Evolutionary conservation across 2,329 filamentous ascomycete species (phyloP).

Genomic region (Furcasterigmium furcatum): DNA sequence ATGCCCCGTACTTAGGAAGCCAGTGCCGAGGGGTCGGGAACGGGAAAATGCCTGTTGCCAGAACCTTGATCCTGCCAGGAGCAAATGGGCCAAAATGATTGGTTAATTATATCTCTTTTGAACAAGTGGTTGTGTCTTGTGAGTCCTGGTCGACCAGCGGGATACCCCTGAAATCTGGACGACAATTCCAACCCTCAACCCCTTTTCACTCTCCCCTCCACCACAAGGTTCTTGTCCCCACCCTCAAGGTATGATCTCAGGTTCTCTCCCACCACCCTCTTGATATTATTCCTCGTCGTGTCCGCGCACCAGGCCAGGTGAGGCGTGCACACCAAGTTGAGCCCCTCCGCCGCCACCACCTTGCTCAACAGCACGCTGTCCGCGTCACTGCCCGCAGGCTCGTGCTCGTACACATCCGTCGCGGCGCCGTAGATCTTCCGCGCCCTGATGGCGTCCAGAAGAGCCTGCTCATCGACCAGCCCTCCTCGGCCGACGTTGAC

Average conservation of each 20-base stretch:
- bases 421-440: conserved; percentile 27
- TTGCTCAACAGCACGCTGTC: conserved; percentile 11
- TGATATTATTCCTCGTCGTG: conserved; percentile 11
- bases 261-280: conserved; percentile 11
- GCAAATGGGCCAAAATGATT: too few relatives aligned
- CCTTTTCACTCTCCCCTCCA: conserved; percentile 3
- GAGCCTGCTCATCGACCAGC: conserved; percentile 28
- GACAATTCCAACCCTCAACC: too few relatives aligned
- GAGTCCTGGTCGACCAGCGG: too few relatives aligned
- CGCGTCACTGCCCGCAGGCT: conserved; percentile 12
- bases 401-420: conserved; percentile 27
- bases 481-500: conserved; percentile 27
- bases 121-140: too few relatives aligned
- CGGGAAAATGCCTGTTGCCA: too few relatives aligned
- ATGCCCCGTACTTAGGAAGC: neutral
- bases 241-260: conserved; percentile 6
- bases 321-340: conserved; percentile 26
- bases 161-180: too few relatives aligned
- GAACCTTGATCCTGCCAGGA: too few relatives aligned
- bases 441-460: conserved; percentile 22
- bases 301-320: conserved; percentile 19
- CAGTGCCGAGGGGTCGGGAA: neutral
- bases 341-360: conserved; percentile 9
- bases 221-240: conserved; percentile 8
- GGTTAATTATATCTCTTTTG: too few relatives aligned